A percentile compares a stretch with the other conserved stretches of the same genome.
Evolutionary conservation across 495 filamentous ascomycete species (phyloP).

Genomic region (Evansstolkia leycettana): DNA sequence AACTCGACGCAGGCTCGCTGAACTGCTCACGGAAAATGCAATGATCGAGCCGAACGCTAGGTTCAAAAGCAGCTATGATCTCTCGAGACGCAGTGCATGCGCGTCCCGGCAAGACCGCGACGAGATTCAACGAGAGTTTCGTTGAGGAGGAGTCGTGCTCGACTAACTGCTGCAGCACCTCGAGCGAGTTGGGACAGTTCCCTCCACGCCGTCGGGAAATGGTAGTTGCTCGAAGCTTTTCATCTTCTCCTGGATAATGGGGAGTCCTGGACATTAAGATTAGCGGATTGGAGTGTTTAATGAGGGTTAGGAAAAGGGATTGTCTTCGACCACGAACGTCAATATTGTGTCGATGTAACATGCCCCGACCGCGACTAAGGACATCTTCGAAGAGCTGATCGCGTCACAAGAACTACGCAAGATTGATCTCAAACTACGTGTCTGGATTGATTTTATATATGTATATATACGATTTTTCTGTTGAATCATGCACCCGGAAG

Average conservation of each 20-base stretch:
- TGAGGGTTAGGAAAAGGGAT: not conserved
- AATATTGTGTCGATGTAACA: slow-evolving; percentile 60
- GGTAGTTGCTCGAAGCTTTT: slow-evolving; percentile 53
- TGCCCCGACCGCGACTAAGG: slow-evolving; percentile 49
- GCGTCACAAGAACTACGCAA: no score
- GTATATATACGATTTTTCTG: no score
- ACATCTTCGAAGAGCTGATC: slow-evolving; percentile 18
- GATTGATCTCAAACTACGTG: no score
- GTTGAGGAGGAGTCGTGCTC: slow-evolving; percentile 1
- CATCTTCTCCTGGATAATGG: slow-evolving; percentile 55
- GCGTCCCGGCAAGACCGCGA: slow-evolving; percentile 29
- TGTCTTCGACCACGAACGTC: slow-evolving; percentile 33
- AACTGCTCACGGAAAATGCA: slow-evolving; percentile 48
- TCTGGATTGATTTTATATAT: no score
- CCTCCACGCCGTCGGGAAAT: slow-evolving; percentile 52
- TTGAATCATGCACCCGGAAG: no score
- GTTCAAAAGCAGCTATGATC: slow-evolving; percentile 27
- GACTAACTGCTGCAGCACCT: slow-evolving; percentile 53
- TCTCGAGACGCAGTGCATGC: slow-evolving; percentile 25
- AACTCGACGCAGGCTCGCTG: slow-evolving; percentile 52
- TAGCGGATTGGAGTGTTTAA: no score
- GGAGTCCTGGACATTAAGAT: slow-evolving; percentile 35
- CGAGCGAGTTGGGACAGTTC: slow-evolving; percentile 59
- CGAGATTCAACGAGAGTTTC: slow-evolving; percentile 19
- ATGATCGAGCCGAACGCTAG: slow-evolving; percentile 32